phyloP scores from a whole-genome alignment of 495 filamentous ascomycete genomes.

The Daldinia bambusicola region DNA sequence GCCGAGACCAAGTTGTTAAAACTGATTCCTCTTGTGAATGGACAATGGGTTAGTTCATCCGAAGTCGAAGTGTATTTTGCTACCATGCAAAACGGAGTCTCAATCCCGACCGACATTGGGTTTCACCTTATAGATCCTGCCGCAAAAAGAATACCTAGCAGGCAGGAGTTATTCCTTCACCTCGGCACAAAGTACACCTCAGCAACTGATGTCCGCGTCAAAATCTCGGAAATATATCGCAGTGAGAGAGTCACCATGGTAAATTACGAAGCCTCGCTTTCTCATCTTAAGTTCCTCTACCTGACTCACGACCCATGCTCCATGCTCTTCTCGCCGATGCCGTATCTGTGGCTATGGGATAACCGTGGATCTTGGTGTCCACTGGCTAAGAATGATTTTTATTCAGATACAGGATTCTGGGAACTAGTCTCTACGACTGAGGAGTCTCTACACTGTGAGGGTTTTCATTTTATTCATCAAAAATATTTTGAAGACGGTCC shows the following conservation, averaged over 20 bases:
- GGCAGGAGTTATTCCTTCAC: slow-evolving; percentile 43
- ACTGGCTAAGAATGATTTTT: neutral
- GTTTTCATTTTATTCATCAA: slow-evolving; percentile 34
- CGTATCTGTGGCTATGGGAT: slow-evolving; percentile 26
- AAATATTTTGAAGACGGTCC: slow-evolving; percentile 32
- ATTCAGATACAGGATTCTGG: slow-evolving; percentile 4
- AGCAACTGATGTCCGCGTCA: slow-evolving; percentile 2
- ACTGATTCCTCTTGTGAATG: slow-evolving; percentile 32
- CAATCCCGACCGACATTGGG: slow-evolving; percentile 44
- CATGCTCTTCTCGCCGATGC: neutral
- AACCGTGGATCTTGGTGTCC: neutral
- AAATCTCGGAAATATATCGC: slow-evolving; percentile 20
- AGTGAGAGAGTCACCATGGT: neutral
- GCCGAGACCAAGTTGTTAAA: slow-evolving; percentile 14
- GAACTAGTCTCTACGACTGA: slow-evolving; percentile 35
- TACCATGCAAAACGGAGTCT: slow-evolving; percentile 10
- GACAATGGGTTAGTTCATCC: slow-evolving; percentile 26
- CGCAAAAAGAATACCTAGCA: slow-evolving; percentile 25
- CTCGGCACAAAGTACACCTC: slow-evolving; percentile 38
- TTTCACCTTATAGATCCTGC: slow-evolving; percentile 32
- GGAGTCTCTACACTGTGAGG: neutral
- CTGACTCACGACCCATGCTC: slow-evolving; percentile 33
- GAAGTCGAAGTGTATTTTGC: slow-evolving; percentile 40
- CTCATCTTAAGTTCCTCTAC: slow-evolving; percentile 50
- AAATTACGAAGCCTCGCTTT: slow-evolving; percentile 28